These are phyloP conservation scores for Botryotinia globosa DNA, from an alignment of 2,329 filamentous ascomycete species.

Conservation along the genomic window DNA sequence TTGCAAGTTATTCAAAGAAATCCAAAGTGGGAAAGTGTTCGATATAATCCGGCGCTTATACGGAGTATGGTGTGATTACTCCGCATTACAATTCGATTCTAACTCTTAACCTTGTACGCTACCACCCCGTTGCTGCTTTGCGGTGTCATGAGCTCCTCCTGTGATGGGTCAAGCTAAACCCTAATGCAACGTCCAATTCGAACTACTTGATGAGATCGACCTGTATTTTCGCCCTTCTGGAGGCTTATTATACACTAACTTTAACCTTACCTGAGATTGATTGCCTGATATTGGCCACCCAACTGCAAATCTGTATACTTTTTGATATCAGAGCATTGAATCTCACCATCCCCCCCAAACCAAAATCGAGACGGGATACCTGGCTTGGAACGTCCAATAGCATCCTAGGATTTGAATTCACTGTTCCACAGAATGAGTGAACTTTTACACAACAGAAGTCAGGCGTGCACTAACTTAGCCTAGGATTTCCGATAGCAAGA, in stretches of 20 bases:
- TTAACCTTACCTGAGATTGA: not conserved
- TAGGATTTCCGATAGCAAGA: not conserved
- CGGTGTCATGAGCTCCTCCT: not conserved
- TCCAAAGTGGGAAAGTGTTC: not conserved
- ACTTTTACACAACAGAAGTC: not conserved
- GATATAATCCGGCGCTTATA: not conserved
- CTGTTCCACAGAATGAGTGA: constrained; percentile 2
- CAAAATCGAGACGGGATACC: not conserved
- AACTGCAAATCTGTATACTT: not conserved
- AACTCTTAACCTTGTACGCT: not conserved
- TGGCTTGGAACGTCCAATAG: not conserved
- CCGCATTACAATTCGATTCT: not conserved
- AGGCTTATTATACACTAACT: not conserved
- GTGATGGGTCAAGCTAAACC: not conserved
- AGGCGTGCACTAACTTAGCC: not conserved
- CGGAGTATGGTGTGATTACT: not conserved
- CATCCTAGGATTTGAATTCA: not conserved
- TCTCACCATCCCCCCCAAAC: not conserved
- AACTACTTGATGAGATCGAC: not conserved
- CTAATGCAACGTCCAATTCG: not conserved
- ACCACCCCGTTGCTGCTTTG: not conserved
- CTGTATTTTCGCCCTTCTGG: not conserved
- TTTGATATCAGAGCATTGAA: not conserved
- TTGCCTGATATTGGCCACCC: not conserved
- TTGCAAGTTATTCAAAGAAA: not conserved